Evolutionary conservation across 345 rosid species (phyloP).

Genomic region (Diplotaxis tenuifolia): DNA sequence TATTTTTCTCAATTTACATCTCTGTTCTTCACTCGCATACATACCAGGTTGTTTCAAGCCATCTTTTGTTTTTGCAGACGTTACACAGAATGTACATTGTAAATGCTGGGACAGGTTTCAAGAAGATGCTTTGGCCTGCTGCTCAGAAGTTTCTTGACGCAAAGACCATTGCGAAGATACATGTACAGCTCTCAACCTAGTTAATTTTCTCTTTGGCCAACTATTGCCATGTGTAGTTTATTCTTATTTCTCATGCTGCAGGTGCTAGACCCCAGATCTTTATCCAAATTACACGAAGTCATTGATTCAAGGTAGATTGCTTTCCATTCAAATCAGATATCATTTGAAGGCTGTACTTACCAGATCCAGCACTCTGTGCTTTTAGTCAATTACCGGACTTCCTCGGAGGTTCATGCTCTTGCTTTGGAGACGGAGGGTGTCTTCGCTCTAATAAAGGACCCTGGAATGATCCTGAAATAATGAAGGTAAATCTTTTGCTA

Average conservation of each 20-base stretch:
- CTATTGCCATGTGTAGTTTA: conserved; percentile 9
- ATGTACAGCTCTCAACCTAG: conserved; percentile 43
- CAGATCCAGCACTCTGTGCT: conserved; percentile 15
- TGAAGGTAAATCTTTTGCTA: conserved; percentile 59
- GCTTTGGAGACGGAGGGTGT: conserved; percentile 75
- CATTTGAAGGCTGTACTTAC: conserved; percentile 12
- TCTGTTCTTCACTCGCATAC: background rate
- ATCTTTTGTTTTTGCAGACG: conserved; percentile 52
- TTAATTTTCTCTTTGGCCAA: conserved; percentile 13
- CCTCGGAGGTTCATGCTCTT: conserved; percentile 89
- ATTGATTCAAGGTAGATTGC: conserved; percentile 68
- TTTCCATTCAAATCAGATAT: conserved; percentile 22
- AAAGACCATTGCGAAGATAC: conserved; percentile 82
- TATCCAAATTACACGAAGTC: conserved; percentile 68
- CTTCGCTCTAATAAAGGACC: conserved; percentile 93
- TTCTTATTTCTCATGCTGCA: conserved; percentile 37
- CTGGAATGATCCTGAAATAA: conserved; percentile 85
- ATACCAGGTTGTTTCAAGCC: background rate
- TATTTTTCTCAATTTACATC: conserved; percentile 1
- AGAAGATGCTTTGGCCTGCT: conserved; percentile 97
- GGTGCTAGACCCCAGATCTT: conserved; percentile 85
- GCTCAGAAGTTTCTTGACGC: conserved; percentile 92
- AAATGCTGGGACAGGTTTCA: conserved; percentile 95
- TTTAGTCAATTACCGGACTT: conserved; percentile 92
- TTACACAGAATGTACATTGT: conserved; percentile 84